Percentiles rank a stretch among this genome's conserved stretches.
Conservation (phyloP, 495 filamentous ascomycete genomes). For the Bacidia gigantensis region DNA sequence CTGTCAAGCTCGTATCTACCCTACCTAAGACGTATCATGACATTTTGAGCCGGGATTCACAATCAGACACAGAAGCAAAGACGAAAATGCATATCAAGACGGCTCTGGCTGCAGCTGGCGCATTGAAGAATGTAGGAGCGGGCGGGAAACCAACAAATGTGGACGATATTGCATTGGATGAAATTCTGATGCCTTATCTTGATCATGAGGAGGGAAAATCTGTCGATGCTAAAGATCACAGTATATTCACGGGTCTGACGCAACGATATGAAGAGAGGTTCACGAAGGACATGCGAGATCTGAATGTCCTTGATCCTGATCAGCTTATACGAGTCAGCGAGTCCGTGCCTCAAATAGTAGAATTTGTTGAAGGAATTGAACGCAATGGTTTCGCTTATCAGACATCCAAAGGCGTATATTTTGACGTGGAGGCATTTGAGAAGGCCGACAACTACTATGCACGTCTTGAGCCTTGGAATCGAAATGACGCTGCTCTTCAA, state of each 20-base stretch:
- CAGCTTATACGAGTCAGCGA: constrained; percentile 78
- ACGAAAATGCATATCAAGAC: constrained; percentile 88
- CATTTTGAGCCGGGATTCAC: constrained; percentile 33
- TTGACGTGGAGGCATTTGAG: constrained; percentile 83
- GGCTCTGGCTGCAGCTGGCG: constrained; percentile 44
- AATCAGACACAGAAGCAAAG: constrained; percentile 67
- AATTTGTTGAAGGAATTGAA: constrained; percentile 63
- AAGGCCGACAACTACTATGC: constrained; percentile 71
- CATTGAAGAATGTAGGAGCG: constrained; percentile 35
- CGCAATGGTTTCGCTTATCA: constrained; percentile 75
- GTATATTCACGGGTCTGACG: constrained; percentile 69
- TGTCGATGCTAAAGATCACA: constrained; percentile 61
- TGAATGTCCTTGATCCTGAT: constrained; percentile 79
- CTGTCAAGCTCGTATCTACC: constrained; percentile 15
- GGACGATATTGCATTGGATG: constrained; percentile 40
- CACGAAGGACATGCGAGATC: constrained; percentile 64
- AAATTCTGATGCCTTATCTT: constrained; percentile 74
- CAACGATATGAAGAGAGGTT: constrained; percentile 72
- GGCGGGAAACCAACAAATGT: constrained; percentile 30
- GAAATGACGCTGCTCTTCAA: constrained; percentile 64
- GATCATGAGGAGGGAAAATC: constrained; percentile 62
- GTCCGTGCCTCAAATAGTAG: constrained; percentile 71
- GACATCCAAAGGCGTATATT: constrained; percentile 85
- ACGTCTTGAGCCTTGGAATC: constrained; percentile 72
- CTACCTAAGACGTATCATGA: constrained; percentile 35